Evolutionary conservation across 2,329 filamentous ascomycete species (phyloP), one percentile per base, ranked within the genome.

Genomic region (Colletotrichum tabaci): DNA sequence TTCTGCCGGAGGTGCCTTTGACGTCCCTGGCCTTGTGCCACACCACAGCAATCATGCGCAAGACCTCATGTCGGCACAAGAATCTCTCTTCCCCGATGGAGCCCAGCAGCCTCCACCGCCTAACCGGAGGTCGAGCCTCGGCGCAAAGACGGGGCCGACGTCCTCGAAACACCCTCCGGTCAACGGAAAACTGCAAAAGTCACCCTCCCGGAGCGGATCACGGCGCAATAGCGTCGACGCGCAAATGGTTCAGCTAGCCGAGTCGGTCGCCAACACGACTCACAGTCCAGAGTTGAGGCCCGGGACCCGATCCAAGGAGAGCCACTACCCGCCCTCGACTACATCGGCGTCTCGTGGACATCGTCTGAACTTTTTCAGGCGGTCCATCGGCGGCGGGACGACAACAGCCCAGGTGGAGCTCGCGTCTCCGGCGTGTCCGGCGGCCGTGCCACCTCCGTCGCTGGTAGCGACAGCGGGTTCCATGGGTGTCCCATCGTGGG

Each of bases 41-140:
- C 74, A 77, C 38, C 35, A 81, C 66, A 77, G 82, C 7, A 85
- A 87, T 49, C 83, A 83, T n/a, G 77, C 87, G 23, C 83, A 85
- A 5, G 84, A 84, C 49, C 81, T 87, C 10, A 80, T 87, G n/a
- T 80, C 85, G 0, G 76, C 84, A 1, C 81, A 85, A 2, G 80
- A 82, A 30, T 78, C 80, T 10, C 73, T 80, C 2, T 84, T 85
- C 65, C 79, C 82, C 1, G 53, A 58, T 7, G 77, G 80, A 3
- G 79, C 78, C 0, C 73, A 80, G 0, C 82, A 83, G 2, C 87
- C 86, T 0, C 84, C 86, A 0, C 83, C 87, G 2, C 88, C 88
- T 0, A 80, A 87, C 60, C 81, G 88, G 15, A 81, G 86, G 61
- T 90, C 88, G 4, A 90, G 88, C 74, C 78, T 90, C 4, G 83